Conservation (phyloP, 2,329 filamentous ascomycete genomes). For the Calycina herbarum region DNA sequence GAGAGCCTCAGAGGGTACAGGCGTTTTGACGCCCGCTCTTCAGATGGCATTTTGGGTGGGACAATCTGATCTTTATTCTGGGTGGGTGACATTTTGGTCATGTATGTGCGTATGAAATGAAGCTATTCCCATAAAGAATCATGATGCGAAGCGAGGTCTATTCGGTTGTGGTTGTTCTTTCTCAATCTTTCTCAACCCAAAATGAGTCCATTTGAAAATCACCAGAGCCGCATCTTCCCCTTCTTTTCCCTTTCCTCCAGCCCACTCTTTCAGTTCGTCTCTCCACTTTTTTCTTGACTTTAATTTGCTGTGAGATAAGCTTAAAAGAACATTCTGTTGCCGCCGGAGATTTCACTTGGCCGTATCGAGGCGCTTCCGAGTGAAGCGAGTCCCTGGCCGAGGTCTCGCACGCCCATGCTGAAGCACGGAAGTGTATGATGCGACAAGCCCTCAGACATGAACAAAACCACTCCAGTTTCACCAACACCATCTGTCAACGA, state of each 20-base stretch:
- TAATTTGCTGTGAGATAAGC: slow-evolving; percentile 2
- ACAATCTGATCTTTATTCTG: neutral
- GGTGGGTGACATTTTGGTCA: neutral
- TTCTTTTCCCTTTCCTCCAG: neutral
- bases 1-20: neutral
- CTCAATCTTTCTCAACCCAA: neutral
- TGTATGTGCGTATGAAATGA: neutral
- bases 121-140: neutral
- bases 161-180: neutral
- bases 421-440: neutral
- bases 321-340: neutral
- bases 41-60: slow-evolving; percentile 3
- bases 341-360: neutral
- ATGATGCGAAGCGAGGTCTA: neutral
- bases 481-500: neutral
- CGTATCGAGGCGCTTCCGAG: neutral
- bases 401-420: neutral
- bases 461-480: neutral
- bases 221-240: neutral
- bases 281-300: neutral
- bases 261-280: neutral
- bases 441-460: neutral
- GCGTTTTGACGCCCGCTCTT: neutral
- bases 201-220: neutral
- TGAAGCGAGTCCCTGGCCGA: neutral